Percentiles rank a stretch among this genome's conserved stretches.
Conservation (phyloP, 1,139 yeast genomes). For the Blastobotrys apis region DNA sequence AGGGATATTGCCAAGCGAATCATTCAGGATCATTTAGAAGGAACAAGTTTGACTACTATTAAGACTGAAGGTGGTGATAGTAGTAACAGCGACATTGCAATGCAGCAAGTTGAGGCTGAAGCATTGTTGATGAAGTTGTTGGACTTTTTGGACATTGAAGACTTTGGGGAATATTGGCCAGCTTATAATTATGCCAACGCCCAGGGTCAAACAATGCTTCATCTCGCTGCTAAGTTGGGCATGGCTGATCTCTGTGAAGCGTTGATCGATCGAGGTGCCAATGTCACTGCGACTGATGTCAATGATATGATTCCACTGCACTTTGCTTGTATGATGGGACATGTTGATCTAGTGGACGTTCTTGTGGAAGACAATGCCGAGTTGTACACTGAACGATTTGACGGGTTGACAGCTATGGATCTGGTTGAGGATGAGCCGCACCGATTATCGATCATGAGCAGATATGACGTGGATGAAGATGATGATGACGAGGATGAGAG, state of each 20-base stretch:
- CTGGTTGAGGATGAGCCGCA: slow-evolving; percentile 46
- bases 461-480: neutral
- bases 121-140: slow-evolving; percentile 48
- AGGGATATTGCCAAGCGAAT: slow-evolving; percentile 79
- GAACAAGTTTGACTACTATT: neutral
- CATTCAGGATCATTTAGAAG: slow-evolving; percentile 40
- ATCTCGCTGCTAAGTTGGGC: slow-evolving; percentile 69
- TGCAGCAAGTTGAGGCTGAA: neutral
- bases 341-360: slow-evolving; percentile 51
- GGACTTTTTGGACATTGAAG: slow-evolving; percentile 56
- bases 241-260: slow-evolving; percentile 54
- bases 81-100: neutral
- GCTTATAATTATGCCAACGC: slow-evolving; percentile 71
- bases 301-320: slow-evolving; percentile 81
- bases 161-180: slow-evolving; percentile 47
- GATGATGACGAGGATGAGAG: slow-evolving; percentile 2
- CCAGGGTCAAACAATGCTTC: slow-evolving; percentile 79
- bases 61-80: neutral
- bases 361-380: slow-evolving; percentile 50
- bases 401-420: slow-evolving; percentile 48
- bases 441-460: neutral
- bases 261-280: slow-evolving; percentile 68
- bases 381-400: slow-evolving; percentile 47
- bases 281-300: slow-evolving; percentile 61
- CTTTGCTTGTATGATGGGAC: slow-evolving; percentile 69